Evolutionary conservation across 306 rosid species (phyloP).

Genomic region (Cucurbita maxima): DNA sequence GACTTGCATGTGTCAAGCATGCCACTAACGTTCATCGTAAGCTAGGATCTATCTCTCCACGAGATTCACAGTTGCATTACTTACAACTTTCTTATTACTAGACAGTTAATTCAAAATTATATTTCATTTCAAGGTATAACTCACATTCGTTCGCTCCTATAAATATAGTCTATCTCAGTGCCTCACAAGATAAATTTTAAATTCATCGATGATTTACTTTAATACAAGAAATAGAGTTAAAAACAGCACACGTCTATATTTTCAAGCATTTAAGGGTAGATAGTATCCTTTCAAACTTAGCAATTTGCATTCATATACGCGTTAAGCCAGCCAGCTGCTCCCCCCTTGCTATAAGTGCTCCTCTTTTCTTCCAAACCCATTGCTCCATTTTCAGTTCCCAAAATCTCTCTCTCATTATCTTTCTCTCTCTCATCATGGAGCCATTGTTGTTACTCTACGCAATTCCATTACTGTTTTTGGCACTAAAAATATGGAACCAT

Average conservation of each 20-base stretch:
- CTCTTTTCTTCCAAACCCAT: neutral
- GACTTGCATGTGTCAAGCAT: no score
- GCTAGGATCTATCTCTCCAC: no score
- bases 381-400: neutral
- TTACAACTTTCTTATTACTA: no score
- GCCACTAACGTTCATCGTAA: no score
- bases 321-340: neutral
- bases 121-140: no score
- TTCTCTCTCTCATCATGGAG: constrained; percentile 32
- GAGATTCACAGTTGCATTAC: no score
- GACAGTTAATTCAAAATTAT: no score
- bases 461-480: constrained; percentile 20
- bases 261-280: neutral
- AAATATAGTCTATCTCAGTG: no score
- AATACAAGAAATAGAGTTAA: no score
- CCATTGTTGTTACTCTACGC: constrained; percentile 23
- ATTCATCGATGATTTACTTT: no score
- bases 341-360: neutral
- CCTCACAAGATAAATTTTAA: no score
- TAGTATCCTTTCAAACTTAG: neutral
- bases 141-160: no score
- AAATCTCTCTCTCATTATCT: neutral
- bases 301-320: neutral
- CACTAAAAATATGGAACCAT: constrained; percentile 38
- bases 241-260: neutral